These are phyloP conservation scores for Graphiopsis chlorocephala DNA, from an alignment of 2,329 filamentous ascomycete genomes.

Conservation along the genomic window DNA sequence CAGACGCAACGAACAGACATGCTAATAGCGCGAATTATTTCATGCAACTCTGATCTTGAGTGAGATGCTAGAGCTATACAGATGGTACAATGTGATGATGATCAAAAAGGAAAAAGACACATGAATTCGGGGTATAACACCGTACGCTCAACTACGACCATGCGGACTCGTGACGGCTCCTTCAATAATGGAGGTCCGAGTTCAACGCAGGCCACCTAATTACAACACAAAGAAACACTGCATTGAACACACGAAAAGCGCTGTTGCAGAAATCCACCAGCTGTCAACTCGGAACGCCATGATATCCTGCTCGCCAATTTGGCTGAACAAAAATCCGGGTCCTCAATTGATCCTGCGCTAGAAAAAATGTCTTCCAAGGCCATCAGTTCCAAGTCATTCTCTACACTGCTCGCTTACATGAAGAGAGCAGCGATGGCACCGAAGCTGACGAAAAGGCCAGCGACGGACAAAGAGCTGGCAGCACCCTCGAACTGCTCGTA, in stretches of 20 bases:
- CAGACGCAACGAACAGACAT: not conserved
- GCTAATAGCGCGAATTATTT: not conserved
- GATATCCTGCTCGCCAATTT: not conserved
- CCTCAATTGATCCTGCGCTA: not conserved
- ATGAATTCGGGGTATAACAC: constrained; percentile 15
- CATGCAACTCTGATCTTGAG: not conserved
- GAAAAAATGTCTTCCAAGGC: constrained; percentile 2
- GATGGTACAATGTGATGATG: not conserved
- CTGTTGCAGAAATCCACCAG: not conserved
- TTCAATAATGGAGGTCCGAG: not conserved
- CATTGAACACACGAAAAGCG: not conserved
- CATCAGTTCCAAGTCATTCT: not conserved
- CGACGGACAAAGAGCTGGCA: constrained; percentile 19
- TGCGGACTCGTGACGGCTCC: not conserved
- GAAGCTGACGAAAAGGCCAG: constrained; percentile 23
- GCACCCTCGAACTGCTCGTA: constrained; percentile 11
- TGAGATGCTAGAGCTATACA: not conserved
- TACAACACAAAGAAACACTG: constrained; percentile 8
- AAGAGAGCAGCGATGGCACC: constrained; percentile 29
- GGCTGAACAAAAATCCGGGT: not conserved
- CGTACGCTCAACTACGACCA: constrained; percentile 11
- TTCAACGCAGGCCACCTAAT: not conserved
- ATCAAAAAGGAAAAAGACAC: not conserved
- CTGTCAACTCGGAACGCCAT: not conserved
- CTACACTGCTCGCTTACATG: constrained; percentile 20